Base-by-base conservation (phyloP, 352 stramenopile species). In the Globisporangium ultimum region DNA sequence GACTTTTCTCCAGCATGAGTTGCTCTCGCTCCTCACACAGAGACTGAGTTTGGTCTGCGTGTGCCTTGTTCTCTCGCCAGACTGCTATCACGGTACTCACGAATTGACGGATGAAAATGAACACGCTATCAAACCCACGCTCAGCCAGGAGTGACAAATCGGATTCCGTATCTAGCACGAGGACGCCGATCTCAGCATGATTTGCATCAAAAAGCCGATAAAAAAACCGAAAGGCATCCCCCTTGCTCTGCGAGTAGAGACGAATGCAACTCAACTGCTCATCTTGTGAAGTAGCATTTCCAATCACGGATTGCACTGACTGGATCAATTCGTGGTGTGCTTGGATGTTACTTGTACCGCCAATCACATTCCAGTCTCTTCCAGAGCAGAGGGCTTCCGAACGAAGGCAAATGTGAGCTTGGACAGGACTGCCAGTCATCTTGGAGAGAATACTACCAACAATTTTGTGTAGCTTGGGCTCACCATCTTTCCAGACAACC, bases 1-100 rank as follows among this genome's bases (percentile, higher is more conserved):
- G 36, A 17, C 46, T 24, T 28, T 66, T 66, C n/a, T 57, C 60
- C n/a, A 40, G 0, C 18, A 48, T 15, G 3, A 66, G 18, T 14
- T 56, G 45, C 8, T 61, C 46, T 2, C 46, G 47, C 20, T 66
- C 53, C 9, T 36, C 7, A 0, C 14, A 14, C 4, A 61, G 18
- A 8, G 11, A 28, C 36, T 32, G 45, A 7, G 12, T 18, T 49
- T 60, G 21, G 32, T 17, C 13, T 3, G 40, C 24, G 7, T 48
- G 42, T 6, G 22, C 10, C 0, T 13, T 15, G 2, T 36, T 48
- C 21, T 38, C 20, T 40, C 20, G 57, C n/a, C 15, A 17, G n/a
- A 3, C n/a, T 12, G 10, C 28, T n/a, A 20, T 28, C 8, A 17
- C 34, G 22, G 43, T 21, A 20, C 40, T 45, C 40, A 38, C 21